These are phyloP conservation scores for Phytophthora hibernalis DNA, from an alignment of 352 stramenopile genomes.

Conservation along the genomic window DNA sequence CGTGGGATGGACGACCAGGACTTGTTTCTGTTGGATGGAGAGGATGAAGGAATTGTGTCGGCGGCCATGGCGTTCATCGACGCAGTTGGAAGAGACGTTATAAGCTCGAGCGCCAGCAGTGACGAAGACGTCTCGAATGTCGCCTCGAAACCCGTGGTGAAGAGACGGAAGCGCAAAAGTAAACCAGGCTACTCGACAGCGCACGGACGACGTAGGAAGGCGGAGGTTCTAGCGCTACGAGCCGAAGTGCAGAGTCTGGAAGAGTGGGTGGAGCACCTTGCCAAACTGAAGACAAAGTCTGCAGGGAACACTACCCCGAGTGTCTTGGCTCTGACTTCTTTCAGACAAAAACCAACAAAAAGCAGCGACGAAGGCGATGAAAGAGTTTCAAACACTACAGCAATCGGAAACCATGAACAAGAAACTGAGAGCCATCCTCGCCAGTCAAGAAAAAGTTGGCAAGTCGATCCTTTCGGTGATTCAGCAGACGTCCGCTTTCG, in stretches of 20 bases:
- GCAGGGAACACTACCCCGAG: not conserved
- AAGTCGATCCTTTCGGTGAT: conserved; percentile 10
- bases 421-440: conserved; percentile 7
- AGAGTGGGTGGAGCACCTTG: conserved; percentile 3
- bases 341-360: not conserved
- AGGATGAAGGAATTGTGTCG: not conserved
- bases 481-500: conserved; percentile 1
- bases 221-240: conserved; percentile 7
- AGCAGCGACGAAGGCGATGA: conserved; percentile 1
- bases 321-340: too few relatives aligned
- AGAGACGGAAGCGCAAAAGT: conserved; percentile 2
- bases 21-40: conserved; percentile 9
- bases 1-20: not conserved
- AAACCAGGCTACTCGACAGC: conserved; percentile 24
- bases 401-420: conserved; percentile 5
- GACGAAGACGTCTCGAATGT: not conserved
- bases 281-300: too few relatives aligned
- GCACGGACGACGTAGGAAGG: conserved; percentile 13
- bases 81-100: not conserved
- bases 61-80: conserved; percentile 4
- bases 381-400: conserved; percentile 7
- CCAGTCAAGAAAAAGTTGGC: conserved; percentile 2
- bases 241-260: conserved; percentile 12
- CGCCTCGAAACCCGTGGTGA: not conserved
- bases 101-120: not conserved